Evolutionary conservation across 345 rosid genomes (phyloP).

Genomic region (Aquilaria yunnanensis): DNA sequence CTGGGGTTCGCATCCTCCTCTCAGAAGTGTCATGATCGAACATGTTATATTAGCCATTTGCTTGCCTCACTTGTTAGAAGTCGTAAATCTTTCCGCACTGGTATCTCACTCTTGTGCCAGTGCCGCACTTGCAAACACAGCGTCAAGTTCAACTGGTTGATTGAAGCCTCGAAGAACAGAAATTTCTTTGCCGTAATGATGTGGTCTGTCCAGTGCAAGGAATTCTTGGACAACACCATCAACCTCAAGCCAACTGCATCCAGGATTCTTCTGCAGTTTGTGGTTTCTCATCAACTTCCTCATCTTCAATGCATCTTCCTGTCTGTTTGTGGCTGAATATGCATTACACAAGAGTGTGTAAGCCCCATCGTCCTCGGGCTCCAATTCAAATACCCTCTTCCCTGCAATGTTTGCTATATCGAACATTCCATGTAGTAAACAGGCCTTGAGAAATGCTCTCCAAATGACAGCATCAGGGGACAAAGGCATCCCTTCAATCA

Average conservation of each 20-base stretch:
- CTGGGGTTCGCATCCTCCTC: too few species aligned
- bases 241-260: conserved; percentile 32
- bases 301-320: conserved; percentile 17
- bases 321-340: conserved; percentile 16
- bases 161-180: conserved; percentile 10
- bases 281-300: conserved; percentile 20
- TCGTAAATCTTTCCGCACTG: too few species aligned
- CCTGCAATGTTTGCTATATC: conserved; percentile 21
- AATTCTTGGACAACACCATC: conserved; percentile 20
- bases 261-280: conserved; percentile 21
- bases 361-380: conserved; percentile 23
- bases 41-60: too few species aligned
- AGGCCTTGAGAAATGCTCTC: conserved; percentile 25
- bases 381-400: conserved; percentile 18
- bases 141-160: background rate
- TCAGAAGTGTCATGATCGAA: background rate
- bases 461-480: conserved; percentile 28
- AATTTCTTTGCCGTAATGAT: background rate
- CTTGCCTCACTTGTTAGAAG: too few species aligned
- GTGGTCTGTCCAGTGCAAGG: conserved; percentile 19
- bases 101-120: too few species aligned
- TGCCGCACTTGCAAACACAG: too few species aligned
- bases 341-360: conserved; percentile 18
- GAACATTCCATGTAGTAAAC: conserved; percentile 20
- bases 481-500: conserved; percentile 16